Percentiles rank a stretch among this genome's conserved stretches.
Evolutionary conservation across 1,139 yeast species (phyloP).

Genomic region (Kluyveromyces sp.): DNA sequence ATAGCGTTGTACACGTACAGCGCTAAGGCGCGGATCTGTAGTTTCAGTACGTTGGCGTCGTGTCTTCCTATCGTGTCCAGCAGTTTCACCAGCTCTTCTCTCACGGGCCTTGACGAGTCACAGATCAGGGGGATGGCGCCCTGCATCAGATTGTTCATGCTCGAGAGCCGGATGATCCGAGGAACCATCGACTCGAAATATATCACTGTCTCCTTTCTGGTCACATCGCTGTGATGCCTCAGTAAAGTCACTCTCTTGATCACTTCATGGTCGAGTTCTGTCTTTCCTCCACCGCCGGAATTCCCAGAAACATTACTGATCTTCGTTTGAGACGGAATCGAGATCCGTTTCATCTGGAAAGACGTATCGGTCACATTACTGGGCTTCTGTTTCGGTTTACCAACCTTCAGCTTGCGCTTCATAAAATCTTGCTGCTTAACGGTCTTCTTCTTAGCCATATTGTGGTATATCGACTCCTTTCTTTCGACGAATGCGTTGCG

Average conservation of each 20-base stretch:
- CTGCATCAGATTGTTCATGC: conserved; percentile 28
- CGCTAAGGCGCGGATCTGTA: conserved; percentile 61
- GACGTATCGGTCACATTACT: conserved; percentile 80
- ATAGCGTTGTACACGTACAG: conserved; percentile 85
- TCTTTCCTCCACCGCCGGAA: conserved; percentile 8
- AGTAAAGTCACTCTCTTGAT: conserved; percentile 57
- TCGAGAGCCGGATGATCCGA: conserved; percentile 29
- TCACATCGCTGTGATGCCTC: conserved; percentile 68
- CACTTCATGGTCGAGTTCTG: conserved; percentile 36
- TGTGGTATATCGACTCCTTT: no score
- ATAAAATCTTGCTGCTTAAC: conserved; percentile 33
- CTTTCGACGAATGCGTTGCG: no score
- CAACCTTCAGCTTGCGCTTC: conserved; percentile 82
- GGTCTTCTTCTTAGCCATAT: conserved; percentile 33
- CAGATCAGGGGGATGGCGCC: conserved; percentile 30
- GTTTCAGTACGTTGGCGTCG: conserved; percentile 52
- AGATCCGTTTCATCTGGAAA: conserved; percentile 67
- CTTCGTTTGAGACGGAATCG: conserved; percentile 52
- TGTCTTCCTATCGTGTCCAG: conserved; percentile 43
- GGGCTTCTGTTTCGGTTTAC: conserved; percentile 67
- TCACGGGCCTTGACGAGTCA: conserved; percentile 42
- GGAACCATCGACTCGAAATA: conserved; percentile 44
- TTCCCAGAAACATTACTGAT: conserved; percentile 18
- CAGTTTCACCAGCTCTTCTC: conserved; percentile 51
- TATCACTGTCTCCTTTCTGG: conserved; percentile 66